phyloP scores from a whole-genome alignment of 2,329 filamentous ascomycete species.

The Trichoderma endophyticum region DNA sequence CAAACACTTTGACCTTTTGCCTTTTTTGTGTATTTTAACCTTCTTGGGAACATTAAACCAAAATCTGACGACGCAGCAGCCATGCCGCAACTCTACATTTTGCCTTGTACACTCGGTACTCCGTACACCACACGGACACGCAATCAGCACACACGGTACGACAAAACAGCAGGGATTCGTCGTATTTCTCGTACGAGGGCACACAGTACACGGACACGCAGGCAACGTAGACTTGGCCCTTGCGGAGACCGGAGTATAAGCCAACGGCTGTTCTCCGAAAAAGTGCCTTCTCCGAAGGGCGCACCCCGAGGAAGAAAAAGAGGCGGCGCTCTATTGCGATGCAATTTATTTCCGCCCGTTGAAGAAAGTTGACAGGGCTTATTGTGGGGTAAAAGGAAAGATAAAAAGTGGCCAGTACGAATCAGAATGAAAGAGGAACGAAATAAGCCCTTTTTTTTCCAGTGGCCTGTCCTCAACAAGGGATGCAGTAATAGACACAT shows the following conservation, averaged over 20 bases:
- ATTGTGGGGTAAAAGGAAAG: not conserved
- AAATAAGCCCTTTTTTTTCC: not conserved
- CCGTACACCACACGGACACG: not conserved
- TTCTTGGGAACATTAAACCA: not conserved
- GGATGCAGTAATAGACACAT: not conserved
- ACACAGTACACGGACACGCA: not conserved
- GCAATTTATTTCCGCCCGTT: not conserved
- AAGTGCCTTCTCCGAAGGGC: not conserved
- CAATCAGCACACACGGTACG: not conserved
- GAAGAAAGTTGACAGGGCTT: not conserved
- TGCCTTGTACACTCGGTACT: not conserved
- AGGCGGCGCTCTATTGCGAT: not conserved
- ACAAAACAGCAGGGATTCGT: not conserved
- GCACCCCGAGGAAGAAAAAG: not conserved
- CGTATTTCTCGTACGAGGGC: not conserved
- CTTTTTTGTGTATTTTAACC: not conserved
- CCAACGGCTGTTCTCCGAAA: not conserved
- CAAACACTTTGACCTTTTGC: not conserved
- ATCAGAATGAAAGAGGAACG: not conserved
- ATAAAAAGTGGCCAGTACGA: not conserved
- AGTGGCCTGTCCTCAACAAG: not conserved
- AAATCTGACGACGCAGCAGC: not conserved
- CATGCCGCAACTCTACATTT: not conserved
- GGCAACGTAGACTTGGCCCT: not conserved
- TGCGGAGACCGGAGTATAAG: not conserved